These are phyloP conservation scores for Blastocystis sp. DNA, from an alignment of 352 stramenopile genomes.

Conservation along the genomic window DNA sequence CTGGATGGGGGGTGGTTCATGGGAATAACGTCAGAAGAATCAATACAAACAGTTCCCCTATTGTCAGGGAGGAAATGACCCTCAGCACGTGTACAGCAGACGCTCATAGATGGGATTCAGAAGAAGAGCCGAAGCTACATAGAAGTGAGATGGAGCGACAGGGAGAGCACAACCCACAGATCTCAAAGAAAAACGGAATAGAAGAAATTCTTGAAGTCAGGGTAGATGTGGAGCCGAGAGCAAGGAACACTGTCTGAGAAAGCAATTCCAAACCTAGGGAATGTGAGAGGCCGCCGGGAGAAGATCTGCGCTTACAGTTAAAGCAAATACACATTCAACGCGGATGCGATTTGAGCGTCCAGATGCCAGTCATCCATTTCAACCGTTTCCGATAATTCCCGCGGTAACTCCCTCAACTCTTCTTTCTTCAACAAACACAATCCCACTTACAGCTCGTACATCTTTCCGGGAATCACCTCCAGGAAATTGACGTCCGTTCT, in stretches of 20 bases:
- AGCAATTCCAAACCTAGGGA: conserved; percentile 36
- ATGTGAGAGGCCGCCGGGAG: not conserved
- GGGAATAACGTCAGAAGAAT: not conserved
- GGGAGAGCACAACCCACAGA: not conserved
- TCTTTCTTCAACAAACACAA: conserved; percentile 35
- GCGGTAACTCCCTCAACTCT: not conserved
- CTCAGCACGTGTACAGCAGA: not conserved
- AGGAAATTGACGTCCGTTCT: conserved; percentile 64
- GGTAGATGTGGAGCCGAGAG: not conserved
- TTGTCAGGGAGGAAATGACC: not conserved
- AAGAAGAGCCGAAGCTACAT: not conserved
- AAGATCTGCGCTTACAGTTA: conserved; percentile 18
- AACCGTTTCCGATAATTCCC: not conserved
- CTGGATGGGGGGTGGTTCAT: not conserved
- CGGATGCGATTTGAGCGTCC: conserved; percentile 25
- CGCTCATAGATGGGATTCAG: not conserved
- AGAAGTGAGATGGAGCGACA: not conserved
- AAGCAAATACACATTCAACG: conserved; percentile 66
- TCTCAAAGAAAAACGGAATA: not conserved
- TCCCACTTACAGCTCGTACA: conserved; percentile 49
- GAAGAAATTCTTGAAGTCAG: conserved; percentile 24
- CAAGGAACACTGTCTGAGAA: conserved; percentile 25
- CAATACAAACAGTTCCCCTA: not conserved
- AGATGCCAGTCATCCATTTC: not conserved
- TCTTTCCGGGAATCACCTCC: conserved; percentile 45